Evolutionary conservation across 139 green algal genomes (phyloP).

Genomic region (Chlorella sp.): DNA sequence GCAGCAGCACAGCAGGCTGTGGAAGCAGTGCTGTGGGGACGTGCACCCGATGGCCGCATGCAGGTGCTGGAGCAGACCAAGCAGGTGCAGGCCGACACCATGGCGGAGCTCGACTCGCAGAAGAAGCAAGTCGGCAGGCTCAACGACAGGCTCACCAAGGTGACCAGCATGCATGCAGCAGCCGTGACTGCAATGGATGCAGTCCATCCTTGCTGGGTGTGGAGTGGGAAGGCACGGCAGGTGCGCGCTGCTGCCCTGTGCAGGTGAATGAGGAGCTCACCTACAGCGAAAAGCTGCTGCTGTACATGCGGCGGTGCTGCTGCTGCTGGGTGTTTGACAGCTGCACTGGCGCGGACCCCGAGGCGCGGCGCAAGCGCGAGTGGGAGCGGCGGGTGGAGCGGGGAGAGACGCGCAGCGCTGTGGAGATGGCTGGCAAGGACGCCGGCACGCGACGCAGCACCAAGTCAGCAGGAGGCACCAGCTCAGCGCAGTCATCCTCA

Average conservation of each 20-base stretch:
- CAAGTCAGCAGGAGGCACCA: too few relatives aligned
- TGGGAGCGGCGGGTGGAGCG: slow-evolving; percentile 16
- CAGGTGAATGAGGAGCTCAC: slow-evolving; percentile 47
- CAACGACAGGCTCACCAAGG: slow-evolving; percentile 22
- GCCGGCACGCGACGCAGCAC: neutral
- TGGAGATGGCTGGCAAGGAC: neutral
- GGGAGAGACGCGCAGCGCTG: neutral
- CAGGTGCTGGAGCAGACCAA: slow-evolving; percentile 32
- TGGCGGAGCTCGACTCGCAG: slow-evolving; percentile 26
- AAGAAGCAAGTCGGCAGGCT: slow-evolving; percentile 30
- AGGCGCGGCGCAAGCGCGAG: slow-evolving; percentile 8
- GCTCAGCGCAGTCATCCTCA: too few relatives aligned
- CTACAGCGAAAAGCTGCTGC: slow-evolving; percentile 47
- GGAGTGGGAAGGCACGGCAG: neutral
- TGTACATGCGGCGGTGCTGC: slow-evolving; percentile 50
- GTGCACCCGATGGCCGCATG: neutral
- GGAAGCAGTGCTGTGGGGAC: neutral
- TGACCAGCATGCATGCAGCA: slow-evolving; percentile 3
- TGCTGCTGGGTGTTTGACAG: slow-evolving; percentile 40
- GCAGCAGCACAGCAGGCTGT: neutral
- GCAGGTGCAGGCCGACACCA: slow-evolving; percentile 30
- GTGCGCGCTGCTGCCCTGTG: neutral
- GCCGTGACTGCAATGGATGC: neutral
- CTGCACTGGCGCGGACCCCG: slow-evolving; percentile 38
- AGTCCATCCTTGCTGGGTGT: neutral